Percentiles rank a stretch among this genome's conserved stretches.
phyloP scores from a whole-genome alignment of 306 rosid species.

The Psophocarpus tetragonolobus region DNA sequence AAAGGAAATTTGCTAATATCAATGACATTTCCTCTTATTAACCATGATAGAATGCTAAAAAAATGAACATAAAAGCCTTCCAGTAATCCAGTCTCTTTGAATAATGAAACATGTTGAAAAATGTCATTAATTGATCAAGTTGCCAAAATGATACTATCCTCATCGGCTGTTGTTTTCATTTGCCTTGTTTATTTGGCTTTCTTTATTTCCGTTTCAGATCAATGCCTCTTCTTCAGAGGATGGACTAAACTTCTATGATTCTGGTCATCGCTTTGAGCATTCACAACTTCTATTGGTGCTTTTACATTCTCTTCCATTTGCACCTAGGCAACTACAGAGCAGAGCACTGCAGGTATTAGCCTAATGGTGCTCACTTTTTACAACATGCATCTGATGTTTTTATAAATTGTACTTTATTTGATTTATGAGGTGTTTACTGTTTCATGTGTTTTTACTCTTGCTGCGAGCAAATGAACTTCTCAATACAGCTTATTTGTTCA shows the following conservation, averaged over 20 bases:
- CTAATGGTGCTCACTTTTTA: slow-evolving; percentile 24
- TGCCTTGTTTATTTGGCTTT: not conserved
- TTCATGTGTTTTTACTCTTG: slow-evolving; percentile 10
- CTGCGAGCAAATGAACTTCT: slow-evolving; percentile 20
- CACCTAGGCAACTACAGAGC: slow-evolving; percentile 79
- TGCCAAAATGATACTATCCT: slow-evolving; percentile 22
- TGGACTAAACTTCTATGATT: slow-evolving; percentile 90
- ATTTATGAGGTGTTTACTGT: slow-evolving; percentile 19
- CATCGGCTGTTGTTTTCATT: not conserved
- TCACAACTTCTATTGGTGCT: slow-evolving; percentile 88
- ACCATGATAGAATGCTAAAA: not conserved
- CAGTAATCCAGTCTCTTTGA: slow-evolving; percentile 12
- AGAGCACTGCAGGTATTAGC: slow-evolving; percentile 86
- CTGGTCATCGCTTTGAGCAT: slow-evolving; percentile 98
- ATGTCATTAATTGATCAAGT: slow-evolving; percentile 5
- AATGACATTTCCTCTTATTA: not conserved
- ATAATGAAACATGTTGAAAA: slow-evolving; percentile 21
- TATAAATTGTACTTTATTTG: slow-evolving; percentile 3
- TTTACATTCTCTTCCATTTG: slow-evolving; percentile 83
- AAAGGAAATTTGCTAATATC: slow-evolving; percentile 15
- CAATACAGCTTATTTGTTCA: not conserved
- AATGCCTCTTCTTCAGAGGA: slow-evolving; percentile 91
- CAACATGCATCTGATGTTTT: not conserved
- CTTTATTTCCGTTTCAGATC: slow-evolving; percentile 56
- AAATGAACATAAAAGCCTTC: slow-evolving; percentile 7